Base-by-base conservation (phyloP, 2,329 filamentous ascomycete species). In the Colletotrichum somersetense region DNA sequence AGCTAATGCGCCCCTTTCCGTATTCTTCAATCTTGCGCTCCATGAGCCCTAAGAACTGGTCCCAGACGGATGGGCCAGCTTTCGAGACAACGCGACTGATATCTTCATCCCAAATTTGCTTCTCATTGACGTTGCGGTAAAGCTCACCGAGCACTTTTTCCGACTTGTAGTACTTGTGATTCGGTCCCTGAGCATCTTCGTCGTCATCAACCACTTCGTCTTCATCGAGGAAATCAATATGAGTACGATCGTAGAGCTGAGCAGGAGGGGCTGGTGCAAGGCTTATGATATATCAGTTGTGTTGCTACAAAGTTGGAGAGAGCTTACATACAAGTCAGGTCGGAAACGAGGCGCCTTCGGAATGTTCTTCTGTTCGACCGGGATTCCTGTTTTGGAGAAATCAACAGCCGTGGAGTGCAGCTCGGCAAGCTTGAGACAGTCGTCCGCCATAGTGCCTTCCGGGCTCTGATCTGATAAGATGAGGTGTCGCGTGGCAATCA, bases 81-180 rank as follows among this genome's bases (percentile, higher is more conserved):
- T 62, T 76, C 10, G 74, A 76, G 5, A 79, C 74, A 0, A 62
- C 75, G 18, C 78, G 77, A 56, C 79, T 82, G 50, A 87, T 85
- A 20, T 90, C 80, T 6, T 87, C 78, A 11, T 80, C 75, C 83
- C 91, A 91, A 55, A 95, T 92, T 64, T 87, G 85, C 57, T 85
- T 85, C 79, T 96, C 93, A 75, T 97, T 89, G 14, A 97, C 91
- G 0, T 86, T 87, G 1, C 93, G 89, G 77, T 93, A 96, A 0
- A 97, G 83, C 5, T 85, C 80, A 0, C 94, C 94, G 0, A 96
- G 85, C 0, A 92, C 84, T 75, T 93, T 94, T 0, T 89, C 75
- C 1, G 91, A 94, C 42, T 80, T 81, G 78, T 96, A 95, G 77
- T 91, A 96, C 4, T 81, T 80, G 35, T 85, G 83, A 6, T 75